These are phyloP conservation scores for Curvularia sp. DNA, from an alignment of 2,329 filamentous ascomycete genomes.

Conservation along the genomic window DNA sequence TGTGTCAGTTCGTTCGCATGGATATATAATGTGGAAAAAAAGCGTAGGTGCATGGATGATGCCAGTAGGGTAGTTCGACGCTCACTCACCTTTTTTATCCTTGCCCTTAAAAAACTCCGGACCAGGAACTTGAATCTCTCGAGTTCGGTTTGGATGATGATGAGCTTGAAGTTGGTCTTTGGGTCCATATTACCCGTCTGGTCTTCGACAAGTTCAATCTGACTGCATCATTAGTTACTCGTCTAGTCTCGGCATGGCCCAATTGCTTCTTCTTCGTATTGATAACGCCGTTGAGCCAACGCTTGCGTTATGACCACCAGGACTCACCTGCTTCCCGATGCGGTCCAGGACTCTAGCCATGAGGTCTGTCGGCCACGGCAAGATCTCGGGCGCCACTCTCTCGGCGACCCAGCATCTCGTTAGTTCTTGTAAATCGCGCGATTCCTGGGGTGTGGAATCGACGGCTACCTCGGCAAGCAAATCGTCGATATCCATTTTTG, in stretches of 20 bases:
- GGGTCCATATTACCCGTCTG: conserved; percentile 86
- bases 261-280: not conserved
- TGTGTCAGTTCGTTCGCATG: conserved; percentile 10
- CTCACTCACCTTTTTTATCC: conserved; percentile 78
- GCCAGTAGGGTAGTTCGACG: not conserved
- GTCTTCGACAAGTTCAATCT: conserved; percentile 59
- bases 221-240: conserved; percentile 35
- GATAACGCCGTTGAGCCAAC: not conserved
- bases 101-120: conserved; percentile 78
- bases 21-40: not conserved
- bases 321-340: conserved; percentile 48
- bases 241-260: not conserved
- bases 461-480: conserved; percentile 59
- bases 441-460: conserved; percentile 60
- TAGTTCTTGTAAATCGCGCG: conserved; percentile 82
- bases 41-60: not conserved
- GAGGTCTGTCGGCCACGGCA: conserved; percentile 76
- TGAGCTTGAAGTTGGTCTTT: conserved; percentile 89
- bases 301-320: not conserved
- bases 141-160: conserved; percentile 94
- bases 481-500: conserved; percentile 58
- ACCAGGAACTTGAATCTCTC: conserved; percentile 93
- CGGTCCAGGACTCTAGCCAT: conserved; percentile 81
- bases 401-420: conserved; percentile 95
- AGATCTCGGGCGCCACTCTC: conserved; percentile 84